Percentiles rank a stretch among this genome's conserved stretches.
Conservation (phyloP, 2,329 filamentous ascomycete genomes). For the Colletotrichum liaoningense region DNA sequence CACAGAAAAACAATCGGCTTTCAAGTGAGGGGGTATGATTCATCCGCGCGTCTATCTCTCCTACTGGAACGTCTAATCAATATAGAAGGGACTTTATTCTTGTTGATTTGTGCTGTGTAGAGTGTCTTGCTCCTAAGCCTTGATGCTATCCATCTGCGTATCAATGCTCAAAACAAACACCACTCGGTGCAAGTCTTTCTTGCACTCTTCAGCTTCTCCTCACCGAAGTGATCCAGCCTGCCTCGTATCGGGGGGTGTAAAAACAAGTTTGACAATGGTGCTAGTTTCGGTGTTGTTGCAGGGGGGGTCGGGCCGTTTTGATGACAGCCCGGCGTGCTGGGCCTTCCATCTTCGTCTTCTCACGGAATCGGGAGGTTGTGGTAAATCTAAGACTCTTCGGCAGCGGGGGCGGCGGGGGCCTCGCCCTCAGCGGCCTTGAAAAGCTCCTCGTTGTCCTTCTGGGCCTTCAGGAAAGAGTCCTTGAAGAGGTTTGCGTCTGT, state of each 20-base stretch:
- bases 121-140: conserved; percentile 35
- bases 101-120: conserved; percentile 28
- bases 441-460: conserved; percentile 93
- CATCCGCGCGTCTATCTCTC: conserved; percentile 22
- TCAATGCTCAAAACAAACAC: conserved; percentile 31
- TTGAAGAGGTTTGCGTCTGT: conserved; percentile 97
- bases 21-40: conserved; percentile 18
- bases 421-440: conserved; percentile 67
- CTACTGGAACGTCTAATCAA: conserved; percentile 22
- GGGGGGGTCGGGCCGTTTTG: neutral
- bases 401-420: conserved; percentile 41
- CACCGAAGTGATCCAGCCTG: conserved; percentile 21
- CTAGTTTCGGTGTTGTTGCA: conserved; percentile 29
- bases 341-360: conserved; percentile 17
- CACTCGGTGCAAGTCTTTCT: conserved; percentile 34
- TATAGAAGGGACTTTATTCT: conserved; percentile 28
- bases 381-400: conserved; percentile 28
- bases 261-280: conserved; percentile 29
- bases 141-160: conserved; percentile 33
- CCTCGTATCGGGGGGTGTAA: conserved; percentile 22
- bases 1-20: neutral
- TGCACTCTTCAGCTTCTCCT: conserved; percentile 33
- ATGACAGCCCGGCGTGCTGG: neutral
- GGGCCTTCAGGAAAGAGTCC: conserved; percentile 95
- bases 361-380: neutral